Conservation (phyloP, 2,329 filamentous ascomycete genomes). For the Trichoderma semiorbis region DNA sequence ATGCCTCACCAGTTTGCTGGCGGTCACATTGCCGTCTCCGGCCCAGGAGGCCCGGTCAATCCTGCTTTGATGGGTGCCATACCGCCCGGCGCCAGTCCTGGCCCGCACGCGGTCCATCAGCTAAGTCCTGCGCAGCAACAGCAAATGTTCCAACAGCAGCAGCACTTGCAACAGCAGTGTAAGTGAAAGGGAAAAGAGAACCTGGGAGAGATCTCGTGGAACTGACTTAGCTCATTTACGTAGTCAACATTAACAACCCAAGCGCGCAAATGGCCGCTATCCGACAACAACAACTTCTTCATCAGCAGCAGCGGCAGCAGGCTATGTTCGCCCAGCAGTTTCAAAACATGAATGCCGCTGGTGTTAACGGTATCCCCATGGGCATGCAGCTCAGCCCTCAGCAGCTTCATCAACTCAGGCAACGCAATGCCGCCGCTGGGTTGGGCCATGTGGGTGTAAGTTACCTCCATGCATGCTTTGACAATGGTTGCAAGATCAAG, state of each 20-base stretch:
- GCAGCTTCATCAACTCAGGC: conserved; percentile 51
- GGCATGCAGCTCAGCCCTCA: conserved; percentile 49
- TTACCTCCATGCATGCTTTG: background rate
- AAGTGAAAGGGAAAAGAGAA: conserved; percentile 16
- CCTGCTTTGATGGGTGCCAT: conserved; percentile 74
- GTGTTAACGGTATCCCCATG: conserved; percentile 46
- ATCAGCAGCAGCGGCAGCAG: conserved; percentile 55
- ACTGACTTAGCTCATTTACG: conserved; percentile 18
- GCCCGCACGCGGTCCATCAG: conserved; percentile 69
- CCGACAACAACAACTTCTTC: conserved; percentile 55
- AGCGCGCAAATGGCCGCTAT: conserved; percentile 37
- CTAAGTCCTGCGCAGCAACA: conserved; percentile 60
- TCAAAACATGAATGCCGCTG: conserved; percentile 47
- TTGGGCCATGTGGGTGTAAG: conserved; percentile 39
- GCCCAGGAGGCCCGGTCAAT: conserved; percentile 68
- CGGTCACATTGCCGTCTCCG: conserved; percentile 67
- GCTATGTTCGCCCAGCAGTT: conserved; percentile 53
- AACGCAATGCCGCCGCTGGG: conserved; percentile 35
- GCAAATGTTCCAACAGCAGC: conserved; percentile 56
- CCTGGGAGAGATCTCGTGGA: background rate
- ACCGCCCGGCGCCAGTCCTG: conserved; percentile 64
- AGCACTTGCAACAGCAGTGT: conserved; percentile 38
- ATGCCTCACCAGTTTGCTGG: conserved; percentile 64
- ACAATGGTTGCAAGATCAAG: background rate
- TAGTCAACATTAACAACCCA: conserved; percentile 35